Evolutionary conservation across 768 basidiomycete species (phyloP).

Genomic region (Suillus discolor): DNA sequence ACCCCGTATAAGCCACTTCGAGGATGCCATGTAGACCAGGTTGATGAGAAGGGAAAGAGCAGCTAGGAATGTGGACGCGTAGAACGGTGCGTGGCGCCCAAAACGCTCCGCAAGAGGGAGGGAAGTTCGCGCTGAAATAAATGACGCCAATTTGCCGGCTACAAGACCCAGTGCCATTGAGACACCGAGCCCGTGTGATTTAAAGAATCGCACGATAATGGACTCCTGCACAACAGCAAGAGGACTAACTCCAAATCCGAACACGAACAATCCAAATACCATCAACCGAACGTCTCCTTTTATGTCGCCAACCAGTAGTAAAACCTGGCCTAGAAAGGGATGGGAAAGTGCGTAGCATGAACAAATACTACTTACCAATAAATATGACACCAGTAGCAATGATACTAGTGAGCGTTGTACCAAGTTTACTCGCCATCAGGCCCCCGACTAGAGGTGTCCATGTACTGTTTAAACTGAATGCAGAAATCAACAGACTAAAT

Average conservation of each 20-base stretch:
- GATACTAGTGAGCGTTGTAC: conserved; percentile 72
- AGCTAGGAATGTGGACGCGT: conserved; percentile 64
- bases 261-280: conserved; percentile 77
- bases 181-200: conserved; percentile 70
- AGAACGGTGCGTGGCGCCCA: conserved; percentile 75
- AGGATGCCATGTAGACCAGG: conserved; percentile 62
- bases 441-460: conserved; percentile 83
- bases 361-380: conserved; percentile 40
- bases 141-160: conserved; percentile 78
- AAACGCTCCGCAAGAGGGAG: conserved; percentile 73
- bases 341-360: conserved; percentile 12
- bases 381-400: conserved; percentile 76
- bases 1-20: conserved; percentile 63
- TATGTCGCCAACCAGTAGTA: conserved; percentile 69
- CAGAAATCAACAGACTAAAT: conserved; percentile 76
- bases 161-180: conserved; percentile 85
- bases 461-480: conserved; percentile 72
- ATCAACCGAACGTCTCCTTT: conserved; percentile 64
- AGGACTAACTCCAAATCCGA: conserved; percentile 79
- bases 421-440: conserved; percentile 66
- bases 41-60: conserved; percentile 70
- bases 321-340: conserved; percentile 52
- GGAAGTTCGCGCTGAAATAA: conserved; percentile 72
- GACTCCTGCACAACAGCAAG: conserved; percentile 84
- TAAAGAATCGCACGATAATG: conserved; percentile 83